Percentiles rank a stretch among this genome's conserved stretches.
Conservation (phyloP, 2,329 filamentous ascomycete genomes). For the Xylariaceae sp. region DNA sequence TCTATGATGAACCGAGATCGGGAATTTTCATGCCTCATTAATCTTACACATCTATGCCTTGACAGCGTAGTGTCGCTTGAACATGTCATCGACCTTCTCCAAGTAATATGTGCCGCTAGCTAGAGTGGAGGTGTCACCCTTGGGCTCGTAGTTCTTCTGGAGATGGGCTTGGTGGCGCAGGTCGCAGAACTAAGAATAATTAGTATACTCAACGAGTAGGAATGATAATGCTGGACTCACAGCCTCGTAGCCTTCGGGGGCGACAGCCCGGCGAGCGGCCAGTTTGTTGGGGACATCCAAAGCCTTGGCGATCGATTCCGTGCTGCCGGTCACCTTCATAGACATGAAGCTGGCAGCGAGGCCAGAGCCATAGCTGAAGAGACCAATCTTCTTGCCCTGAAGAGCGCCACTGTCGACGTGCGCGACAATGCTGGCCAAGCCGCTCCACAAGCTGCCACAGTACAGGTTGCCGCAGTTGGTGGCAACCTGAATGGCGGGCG, state of each 20-base stretch:
- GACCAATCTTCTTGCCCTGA: constrained; percentile 66
- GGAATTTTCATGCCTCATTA: constrained; percentile 17
- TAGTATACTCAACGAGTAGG: constrained; percentile 13
- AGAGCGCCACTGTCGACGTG: constrained; percentile 60
- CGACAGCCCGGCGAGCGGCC: constrained; percentile 59
- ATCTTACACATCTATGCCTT: constrained; percentile 55
- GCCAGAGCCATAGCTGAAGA: constrained; percentile 79
- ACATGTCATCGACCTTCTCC: constrained; percentile 78
- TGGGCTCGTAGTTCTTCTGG: constrained; percentile 72
- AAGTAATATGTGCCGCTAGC: constrained; percentile 71
- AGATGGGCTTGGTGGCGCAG: constrained; percentile 80
- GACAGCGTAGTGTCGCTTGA: constrained; percentile 72
- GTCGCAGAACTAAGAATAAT: constrained; percentile 61
- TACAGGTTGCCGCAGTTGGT: constrained; percentile 72
- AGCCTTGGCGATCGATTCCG: constrained; percentile 62
- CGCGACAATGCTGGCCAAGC: constrained; percentile 66
- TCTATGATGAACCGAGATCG: constrained; percentile 24
- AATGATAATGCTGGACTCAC: constrained; percentile 44
- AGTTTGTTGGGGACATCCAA: constrained; percentile 68
- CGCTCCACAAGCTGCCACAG: constrained; percentile 70
- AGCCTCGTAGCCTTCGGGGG: constrained; percentile 69
- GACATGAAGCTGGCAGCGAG: constrained; percentile 69
- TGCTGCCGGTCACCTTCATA: constrained; percentile 68
- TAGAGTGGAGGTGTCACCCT: constrained; percentile 65
- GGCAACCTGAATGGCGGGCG: constrained; percentile 68